Evolutionary conservation across 2,329 filamentous ascomycete genomes (phyloP).

Genomic region (Coniosporium tulheliwenetii): DNA sequence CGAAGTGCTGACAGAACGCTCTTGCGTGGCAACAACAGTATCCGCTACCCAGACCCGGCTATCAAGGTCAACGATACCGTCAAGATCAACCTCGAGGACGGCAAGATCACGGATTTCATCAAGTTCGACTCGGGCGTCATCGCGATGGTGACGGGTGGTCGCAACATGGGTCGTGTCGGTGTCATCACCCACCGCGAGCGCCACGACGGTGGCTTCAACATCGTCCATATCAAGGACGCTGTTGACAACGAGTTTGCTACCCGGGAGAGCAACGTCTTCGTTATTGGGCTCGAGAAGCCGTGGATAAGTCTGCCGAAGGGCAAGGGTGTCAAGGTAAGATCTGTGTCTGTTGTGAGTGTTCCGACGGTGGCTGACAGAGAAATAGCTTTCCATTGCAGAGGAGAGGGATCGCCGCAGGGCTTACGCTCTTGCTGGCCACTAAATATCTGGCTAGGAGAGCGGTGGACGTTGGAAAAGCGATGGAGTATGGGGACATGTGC

Average conservation of each 20-base stretch:
- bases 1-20: too few species aligned
- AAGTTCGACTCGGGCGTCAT: constrained; percentile 97
- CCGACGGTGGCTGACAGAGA: constrained; percentile 5
- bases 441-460: constrained; percentile 10
- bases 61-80: constrained; percentile 99
- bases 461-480: too few species aligned
- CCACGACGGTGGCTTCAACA: constrained; percentile 99
- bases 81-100: constrained; percentile 93
- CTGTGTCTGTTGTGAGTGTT: background rate
- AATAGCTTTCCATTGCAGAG: constrained; percentile 83
- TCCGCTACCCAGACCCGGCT: constrained; percentile 94
- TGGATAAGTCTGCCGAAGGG: constrained; percentile 99
- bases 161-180: constrained; percentile 99
- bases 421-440: constrained; percentile 36
- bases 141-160: constrained; percentile 97
- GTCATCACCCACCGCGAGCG: constrained; percentile 99
- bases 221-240: constrained; percentile 99
- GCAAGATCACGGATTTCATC: constrained; percentile 98
- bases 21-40: constrained; percentile 39
- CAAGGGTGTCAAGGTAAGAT: constrained; percentile 84
- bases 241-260: constrained; percentile 99
- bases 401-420: constrained; percentile 97
- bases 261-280: constrained; percentile 98
- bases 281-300: constrained; percentile 96
- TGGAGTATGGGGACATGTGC: too few species aligned